Evolutionary conservation across 139 green algal species (phyloP).

Genomic region (Edaphochlamys debaryana): DNA sequence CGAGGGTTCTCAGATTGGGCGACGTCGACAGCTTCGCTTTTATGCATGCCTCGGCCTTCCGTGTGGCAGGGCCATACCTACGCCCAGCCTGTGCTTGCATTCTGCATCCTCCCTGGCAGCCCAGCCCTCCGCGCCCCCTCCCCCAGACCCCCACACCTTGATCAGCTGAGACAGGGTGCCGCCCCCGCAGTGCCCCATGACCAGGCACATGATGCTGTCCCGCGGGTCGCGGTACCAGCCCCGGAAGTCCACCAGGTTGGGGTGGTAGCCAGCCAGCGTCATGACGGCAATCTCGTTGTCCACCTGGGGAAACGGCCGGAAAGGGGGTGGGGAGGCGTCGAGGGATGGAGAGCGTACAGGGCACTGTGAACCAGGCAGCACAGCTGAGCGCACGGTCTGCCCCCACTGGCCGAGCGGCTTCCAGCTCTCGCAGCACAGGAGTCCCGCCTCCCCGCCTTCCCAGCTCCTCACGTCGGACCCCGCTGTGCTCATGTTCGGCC

Average conservation of each 20-base stretch:
- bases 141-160: slow-evolving; percentile 40
- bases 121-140: too few species aligned
- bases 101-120: too few species aligned
- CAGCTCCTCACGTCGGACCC: too few species aligned
- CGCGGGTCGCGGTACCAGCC: slow-evolving; percentile 57
- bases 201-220: slow-evolving; percentile 58
- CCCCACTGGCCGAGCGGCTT: too few species aligned
- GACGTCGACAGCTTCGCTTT: too few species aligned
- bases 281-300: slow-evolving; percentile 60
- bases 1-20: too few species aligned
- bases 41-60: too few species aligned
- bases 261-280: slow-evolving; percentile 53
- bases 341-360: background rate
- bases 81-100: too few species aligned
- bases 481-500: background rate
- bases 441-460: too few species aligned
- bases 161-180: slow-evolving; percentile 61
- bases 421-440: too few species aligned
- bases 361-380: background rate
- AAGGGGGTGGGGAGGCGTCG: background rate
- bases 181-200: slow-evolving; percentile 65
- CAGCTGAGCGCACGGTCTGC: too few species aligned
- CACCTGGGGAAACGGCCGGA: slow-evolving; percentile 19
- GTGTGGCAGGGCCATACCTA: too few species aligned
- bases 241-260: slow-evolving; percentile 64